Conservation (phyloP, 345 rosid genomes). For the Kandelia obovata region DNA sequence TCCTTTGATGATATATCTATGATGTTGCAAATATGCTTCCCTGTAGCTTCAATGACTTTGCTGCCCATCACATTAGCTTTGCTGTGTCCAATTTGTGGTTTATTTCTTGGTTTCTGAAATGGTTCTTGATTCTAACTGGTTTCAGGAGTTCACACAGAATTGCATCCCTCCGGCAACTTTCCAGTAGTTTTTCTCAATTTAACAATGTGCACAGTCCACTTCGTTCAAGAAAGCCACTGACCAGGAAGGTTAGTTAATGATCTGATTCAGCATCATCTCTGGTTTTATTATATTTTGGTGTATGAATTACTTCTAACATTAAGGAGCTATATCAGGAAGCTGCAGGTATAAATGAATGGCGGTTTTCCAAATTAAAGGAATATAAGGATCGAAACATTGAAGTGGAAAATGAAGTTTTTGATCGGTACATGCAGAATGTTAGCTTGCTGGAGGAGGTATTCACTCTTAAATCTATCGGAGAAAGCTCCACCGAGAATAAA, state of each 20-base stretch:
- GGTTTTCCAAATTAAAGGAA: conserved; percentile 82
- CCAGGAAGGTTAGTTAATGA: conserved; percentile 56
- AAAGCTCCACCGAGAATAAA: conserved; percentile 31
- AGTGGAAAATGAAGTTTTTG: conserved; percentile 82
- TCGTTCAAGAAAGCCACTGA: conserved; percentile 76
- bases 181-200: conserved; percentile 79
- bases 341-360: conserved; percentile 79
- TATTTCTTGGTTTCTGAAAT: conserved; percentile 12
- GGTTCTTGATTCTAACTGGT: conserved; percentile 12
- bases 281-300: conserved; percentile 1
- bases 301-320: conserved; percentile 8
- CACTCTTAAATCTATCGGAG: conserved; percentile 41
- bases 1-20: too few species aligned
- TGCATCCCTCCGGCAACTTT: conserved; percentile 78
- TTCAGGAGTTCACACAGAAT: conserved; percentile 64
- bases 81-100: conserved; percentile 1
- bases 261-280: background rate
- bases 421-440: conserved; percentile 69
- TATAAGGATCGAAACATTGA: conserved; percentile 62
- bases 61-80: background rate
- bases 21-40: too few species aligned
- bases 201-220: conserved; percentile 63
- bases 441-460: conserved; percentile 75
- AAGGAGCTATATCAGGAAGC: conserved; percentile 63
- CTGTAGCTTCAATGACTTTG: too few species aligned